These are phyloP conservation scores for Astrephomene gubernaculifera DNA, from an alignment of 139 green algal species.

Conservation along the genomic window DNA sequence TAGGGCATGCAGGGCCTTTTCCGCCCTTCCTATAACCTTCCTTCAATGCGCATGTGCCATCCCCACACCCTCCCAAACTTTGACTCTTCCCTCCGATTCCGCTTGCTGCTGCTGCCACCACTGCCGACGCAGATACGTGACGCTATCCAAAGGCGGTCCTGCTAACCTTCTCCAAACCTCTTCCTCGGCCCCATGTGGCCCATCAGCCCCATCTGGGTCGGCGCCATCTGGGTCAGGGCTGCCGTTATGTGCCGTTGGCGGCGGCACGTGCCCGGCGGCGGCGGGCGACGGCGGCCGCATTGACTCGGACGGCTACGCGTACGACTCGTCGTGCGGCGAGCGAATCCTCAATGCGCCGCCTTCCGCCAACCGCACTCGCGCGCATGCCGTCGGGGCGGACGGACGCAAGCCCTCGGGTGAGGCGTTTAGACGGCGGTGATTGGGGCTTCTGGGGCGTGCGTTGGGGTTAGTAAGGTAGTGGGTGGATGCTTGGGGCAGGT, in stretches of 20 bases:
- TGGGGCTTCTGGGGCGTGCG: not conserved
- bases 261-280: too few relatives aligned
- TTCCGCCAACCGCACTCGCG: not conserved
- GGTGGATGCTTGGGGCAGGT: not conserved
- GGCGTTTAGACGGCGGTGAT: not conserved
- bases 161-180: too few relatives aligned
- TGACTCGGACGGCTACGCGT: slow-evolving; percentile 59
- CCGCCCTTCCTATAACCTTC: too few relatives aligned
- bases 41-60: too few relatives aligned
- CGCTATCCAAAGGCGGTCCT: too few relatives aligned
- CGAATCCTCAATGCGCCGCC: slow-evolving; percentile 42
- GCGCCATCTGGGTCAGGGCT: too few relatives aligned
- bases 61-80: too few relatives aligned
- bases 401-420: slow-evolving; percentile 43
- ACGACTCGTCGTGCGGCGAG: slow-evolving; percentile 48
- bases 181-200: too few relatives aligned
- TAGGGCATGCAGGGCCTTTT: too few relatives aligned
- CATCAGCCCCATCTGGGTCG: not conserved
- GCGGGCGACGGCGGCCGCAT: not conserved
- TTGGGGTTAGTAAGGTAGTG: not conserved
- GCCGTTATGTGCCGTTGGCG: too few relatives aligned
- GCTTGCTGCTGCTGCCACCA: not conserved
- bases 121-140: slow-evolving; percentile 17
- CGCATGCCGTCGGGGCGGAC: slow-evolving; percentile 39
- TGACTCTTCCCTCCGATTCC: not conserved